A percentile compares a stretch with the other conserved stretches of the same genome.
Conservation (phyloP, 345 rosid genomes). For the Garcia nutans region DNA sequence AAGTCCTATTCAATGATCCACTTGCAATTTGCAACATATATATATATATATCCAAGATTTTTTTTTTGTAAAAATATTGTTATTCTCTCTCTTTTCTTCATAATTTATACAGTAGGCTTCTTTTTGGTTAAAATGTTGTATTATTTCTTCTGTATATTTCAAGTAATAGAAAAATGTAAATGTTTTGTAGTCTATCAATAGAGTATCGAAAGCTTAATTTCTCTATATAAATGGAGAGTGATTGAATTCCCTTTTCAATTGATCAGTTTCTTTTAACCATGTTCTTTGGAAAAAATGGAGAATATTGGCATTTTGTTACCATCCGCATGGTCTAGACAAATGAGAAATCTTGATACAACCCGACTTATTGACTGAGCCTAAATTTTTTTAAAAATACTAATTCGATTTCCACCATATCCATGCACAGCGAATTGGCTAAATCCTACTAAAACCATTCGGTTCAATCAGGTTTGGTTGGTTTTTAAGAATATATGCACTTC, state of each 20-base stretch:
- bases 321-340: too few species aligned
- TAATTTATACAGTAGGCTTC: background rate
- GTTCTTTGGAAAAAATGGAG: too few species aligned
- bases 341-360: too few species aligned
- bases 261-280: too few species aligned
- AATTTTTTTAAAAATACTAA: too few species aligned
- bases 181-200: slow-evolving; percentile 16
- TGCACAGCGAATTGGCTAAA: too few species aligned
- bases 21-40: slow-evolving; percentile 8
- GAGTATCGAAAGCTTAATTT: slow-evolving; percentile 8
- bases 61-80: slow-evolving; percentile 28
- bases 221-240: background rate
- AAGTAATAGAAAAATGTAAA: slow-evolving; percentile 31
- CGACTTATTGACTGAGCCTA: too few species aligned
- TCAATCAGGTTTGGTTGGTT: too few species aligned
- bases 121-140: slow-evolving; percentile 2
- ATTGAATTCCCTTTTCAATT: background rate
- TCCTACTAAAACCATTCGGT: too few species aligned
- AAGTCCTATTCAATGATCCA: background rate
- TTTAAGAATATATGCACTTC: too few species aligned
- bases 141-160: slow-evolving; percentile 24
- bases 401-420: too few species aligned
- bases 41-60: slow-evolving; percentile 3
- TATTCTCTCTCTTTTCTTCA: slow-evolving; percentile 4
- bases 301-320: background rate